Base-by-base conservation (phyloP, 2,329 filamentous ascomycete genomes). In the Coniosporium tulheliwenetii region DNA sequence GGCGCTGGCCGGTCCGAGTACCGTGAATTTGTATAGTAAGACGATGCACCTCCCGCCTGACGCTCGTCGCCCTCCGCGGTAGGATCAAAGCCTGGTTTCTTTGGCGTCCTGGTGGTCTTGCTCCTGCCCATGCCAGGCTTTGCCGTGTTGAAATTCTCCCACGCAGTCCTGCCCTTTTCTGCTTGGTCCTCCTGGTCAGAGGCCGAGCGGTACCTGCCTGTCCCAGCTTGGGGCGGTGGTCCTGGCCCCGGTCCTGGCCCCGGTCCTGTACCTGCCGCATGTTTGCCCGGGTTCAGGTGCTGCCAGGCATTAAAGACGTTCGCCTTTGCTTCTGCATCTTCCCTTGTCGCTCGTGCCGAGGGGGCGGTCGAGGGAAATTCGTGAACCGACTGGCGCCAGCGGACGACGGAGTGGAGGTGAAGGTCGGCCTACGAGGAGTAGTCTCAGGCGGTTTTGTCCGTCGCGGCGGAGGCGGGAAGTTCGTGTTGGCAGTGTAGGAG, bases 11-110 rank as follows among this genome's bases (percentile, higher is more conserved):
- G 61, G 41, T 64, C 60, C 19, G 19, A 26, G 35, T 50, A 48
- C 32, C 57, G 52, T 16, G 49, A 50, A 5, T 54, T 50, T 41
- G 53, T 63, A 14, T 55, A 57, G 48, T 70, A 70, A n/a, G 70
- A 65, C 2, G 69, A 67, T 10, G 67, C 69, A 43, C 66, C 65
- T 26, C 49, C 46, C 15, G 73, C 73, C 52, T 71, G 71, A 31
- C 70, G 65, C 48, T 78, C 74, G 50, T 78, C 74, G 31, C 66
- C 71, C n/a, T 69, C 72, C 30, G 71, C 64, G 5, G 65, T 65
- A 14, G 75, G 73, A 41, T 75, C 70, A 50, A 77, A 79, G 4
- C 72, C 74, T 36, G 63, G 60, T 52, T 64, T 73, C 48, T 65
- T 71, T 32, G 70, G 69, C 3, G 64, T 60, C 39, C 57, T 53